Base-by-base conservation (phyloP, 2,329 filamentous ascomycete species). In the Hypoxylon sp. region DNA sequence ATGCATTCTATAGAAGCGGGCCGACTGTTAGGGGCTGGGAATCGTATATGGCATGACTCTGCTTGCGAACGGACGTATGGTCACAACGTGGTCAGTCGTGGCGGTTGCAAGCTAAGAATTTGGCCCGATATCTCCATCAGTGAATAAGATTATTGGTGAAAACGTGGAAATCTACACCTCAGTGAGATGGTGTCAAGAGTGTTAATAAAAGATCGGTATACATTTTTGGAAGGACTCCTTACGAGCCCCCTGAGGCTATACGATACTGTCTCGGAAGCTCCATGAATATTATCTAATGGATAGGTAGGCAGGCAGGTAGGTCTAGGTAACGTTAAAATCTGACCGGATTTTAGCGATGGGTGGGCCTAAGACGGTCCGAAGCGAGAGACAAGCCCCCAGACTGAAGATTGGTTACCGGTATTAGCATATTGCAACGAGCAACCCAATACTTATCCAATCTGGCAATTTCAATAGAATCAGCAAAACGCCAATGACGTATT, bases 341-440 rank as follows among this genome's bases (percentile, higher is more conserved):
- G 7, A 23, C 19, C n/a, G 19, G 19, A 7, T 17, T 20, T 23
- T 3, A 12, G 6, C 29, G 11, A 17, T n/a, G 36, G 26, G 35
- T 35, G 45, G 45, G 12, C 31, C 37, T 49, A 23, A 49, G 17
- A 49, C 45, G 45, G 45, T 2, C 45, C 45, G 45, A 49, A 36
- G 44, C 44, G 44, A 41, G 35, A 36, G 19, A 48, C 11, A 21
- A 26, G 13, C n/a, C 5, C 11, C 7, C 20, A 20, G 3, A 9
- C n/a, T 13, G n/a, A 29, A 13, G 17, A 27, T 42, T n/a, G 17
- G 13, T 19, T 17, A 19, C 27, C 27, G 7, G 6, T 15, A 3
- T n/a, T 8, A 7, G 17, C 29, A 9, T 23, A 12, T 35, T 37
- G 16, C 21, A 30, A 19, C 21, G 13, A 12, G 12, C 5, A 19